phyloP scores from a whole-genome alignment of 495 filamentous ascomycete genomes.

The Talaromyces wortmannii region DNA sequence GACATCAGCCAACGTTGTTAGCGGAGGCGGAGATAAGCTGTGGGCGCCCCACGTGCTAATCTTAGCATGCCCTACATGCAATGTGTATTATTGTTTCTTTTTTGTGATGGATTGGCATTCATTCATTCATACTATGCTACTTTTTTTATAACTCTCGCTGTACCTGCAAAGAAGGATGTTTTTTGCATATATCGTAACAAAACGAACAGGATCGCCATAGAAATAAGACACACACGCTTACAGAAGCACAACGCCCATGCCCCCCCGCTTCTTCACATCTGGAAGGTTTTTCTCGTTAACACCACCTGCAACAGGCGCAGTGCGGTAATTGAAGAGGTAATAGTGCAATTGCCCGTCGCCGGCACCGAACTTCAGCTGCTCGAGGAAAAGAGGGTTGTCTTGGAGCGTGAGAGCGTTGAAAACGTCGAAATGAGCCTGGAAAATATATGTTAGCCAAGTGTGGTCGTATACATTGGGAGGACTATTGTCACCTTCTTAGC shows the following conservation, averaged over 20 bases:
- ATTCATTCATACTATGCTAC: no score
- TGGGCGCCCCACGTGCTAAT: background rate
- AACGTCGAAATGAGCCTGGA: constrained; percentile 76
- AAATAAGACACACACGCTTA: constrained; percentile 17
- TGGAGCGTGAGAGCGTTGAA: constrained; percentile 92
- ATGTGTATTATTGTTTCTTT: no score
- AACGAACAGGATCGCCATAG: no score
- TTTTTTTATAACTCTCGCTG: no score
- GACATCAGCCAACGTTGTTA: background rate
- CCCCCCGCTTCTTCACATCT: constrained; percentile 70
- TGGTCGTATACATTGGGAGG: background rate
- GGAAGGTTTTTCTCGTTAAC: constrained; percentile 69
- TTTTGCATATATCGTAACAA: no score
- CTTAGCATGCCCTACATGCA: background rate
- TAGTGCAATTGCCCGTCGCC: constrained; percentile 93
- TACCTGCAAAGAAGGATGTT: no score
- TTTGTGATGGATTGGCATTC: no score
- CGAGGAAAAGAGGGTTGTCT: constrained; percentile 89
- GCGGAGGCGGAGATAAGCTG: background rate
- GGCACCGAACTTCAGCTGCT: constrained; percentile 85
- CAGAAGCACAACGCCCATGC: constrained; percentile 84
- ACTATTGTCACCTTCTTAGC: constrained; percentile 59
- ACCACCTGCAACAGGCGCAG: constrained; percentile 72
- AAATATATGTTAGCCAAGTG: constrained; percentile 1
- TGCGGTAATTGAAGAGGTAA: constrained; percentile 95